phyloP scores from a whole-genome alignment of 2,329 filamentous ascomycete genomes.

The Fusarium mexicanum region DNA sequence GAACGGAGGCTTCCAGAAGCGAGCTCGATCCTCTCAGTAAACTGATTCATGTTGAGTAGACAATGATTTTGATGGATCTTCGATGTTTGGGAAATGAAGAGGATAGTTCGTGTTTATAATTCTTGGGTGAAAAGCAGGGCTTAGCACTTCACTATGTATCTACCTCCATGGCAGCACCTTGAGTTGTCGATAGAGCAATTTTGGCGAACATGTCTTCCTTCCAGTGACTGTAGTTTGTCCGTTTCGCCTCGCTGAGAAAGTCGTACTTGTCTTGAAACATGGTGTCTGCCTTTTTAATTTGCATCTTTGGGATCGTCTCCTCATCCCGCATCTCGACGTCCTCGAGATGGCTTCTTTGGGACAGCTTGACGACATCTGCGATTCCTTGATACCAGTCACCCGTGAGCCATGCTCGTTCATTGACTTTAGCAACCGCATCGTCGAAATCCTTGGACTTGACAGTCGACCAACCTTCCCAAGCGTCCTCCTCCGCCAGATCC shows the following conservation, averaged over 20 bases:
- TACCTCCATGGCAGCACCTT: constrained; percentile 48
- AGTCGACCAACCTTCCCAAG: constrained; percentile 64
- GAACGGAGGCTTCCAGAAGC: constrained; percentile 21
- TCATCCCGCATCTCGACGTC: constrained; percentile 51
- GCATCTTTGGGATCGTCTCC: constrained; percentile 47
- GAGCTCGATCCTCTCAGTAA: constrained; percentile 19
- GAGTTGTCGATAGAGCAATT: constrained; percentile 58
- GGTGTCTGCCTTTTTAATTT: constrained; percentile 65
- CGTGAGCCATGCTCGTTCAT: constrained; percentile 65
- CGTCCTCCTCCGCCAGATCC: constrained; percentile 56
- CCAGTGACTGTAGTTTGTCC: constrained; percentile 71
- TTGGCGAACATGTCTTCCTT: constrained; percentile 66
- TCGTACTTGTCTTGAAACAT: constrained; percentile 83
- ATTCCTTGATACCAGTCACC: constrained; percentile 72
- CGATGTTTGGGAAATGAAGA: constrained; percentile 19
- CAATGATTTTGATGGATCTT: constrained; percentile 12
- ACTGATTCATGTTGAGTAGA: constrained; percentile 3
- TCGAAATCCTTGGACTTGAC: constrained; percentile 67
- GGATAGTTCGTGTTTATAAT: constrained; percentile 37
- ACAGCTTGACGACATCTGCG: constrained; percentile 59
- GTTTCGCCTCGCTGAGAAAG: constrained; percentile 72
- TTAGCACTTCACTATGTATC: constrained; percentile 43
- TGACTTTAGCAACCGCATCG: constrained; percentile 67
- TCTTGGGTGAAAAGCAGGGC: constrained; percentile 39
- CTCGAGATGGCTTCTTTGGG: constrained; percentile 47